Conservation (phyloP, 1,284 basidiomycete genomes). For the Heliocybe sulcata region DNA sequence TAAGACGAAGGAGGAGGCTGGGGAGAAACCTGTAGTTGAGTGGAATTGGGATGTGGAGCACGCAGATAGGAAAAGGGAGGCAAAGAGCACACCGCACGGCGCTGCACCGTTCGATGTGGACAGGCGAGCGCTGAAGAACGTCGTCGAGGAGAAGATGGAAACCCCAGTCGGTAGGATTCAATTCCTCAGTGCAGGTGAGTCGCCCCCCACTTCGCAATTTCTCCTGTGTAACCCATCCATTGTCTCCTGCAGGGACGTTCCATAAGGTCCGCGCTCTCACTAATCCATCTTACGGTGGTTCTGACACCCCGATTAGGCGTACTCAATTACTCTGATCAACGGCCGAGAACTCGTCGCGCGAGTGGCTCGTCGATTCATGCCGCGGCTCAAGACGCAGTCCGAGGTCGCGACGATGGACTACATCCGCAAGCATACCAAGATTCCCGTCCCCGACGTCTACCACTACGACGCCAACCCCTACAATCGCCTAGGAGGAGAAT, state of each 20-base stretch:
- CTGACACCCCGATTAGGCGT: conserved; percentile 40
- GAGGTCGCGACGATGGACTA: conserved; percentile 78
- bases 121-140: conserved; percentile 60
- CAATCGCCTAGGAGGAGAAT: conserved; percentile 76
- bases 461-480: conserved; percentile 75
- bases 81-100: conserved; percentile 51
- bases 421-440: conserved; percentile 54
- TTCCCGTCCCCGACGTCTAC: conserved; percentile 68
- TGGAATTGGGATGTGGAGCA: conserved; percentile 69
- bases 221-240: background rate
- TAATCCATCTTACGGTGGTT: conserved; percentile 2
- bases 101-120: conserved; percentile 65
- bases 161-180: conserved; percentile 58
- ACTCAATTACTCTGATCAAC: conserved; percentile 61
- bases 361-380: conserved; percentile 77
- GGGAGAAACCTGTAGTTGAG: conserved; percentile 21
- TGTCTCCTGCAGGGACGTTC: conserved; percentile 50
- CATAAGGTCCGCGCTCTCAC: conserved; percentile 45
- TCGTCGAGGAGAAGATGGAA: conserved; percentile 63
- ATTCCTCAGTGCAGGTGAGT: conserved; percentile 68
- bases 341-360: conserved; percentile 60
- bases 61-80: conserved; percentile 53
- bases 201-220: conserved; percentile 6
- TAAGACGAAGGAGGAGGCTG: background rate
- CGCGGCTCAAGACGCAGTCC: conserved; percentile 73